Percentiles rank a stretch among this genome's conserved stretches.
Evolutionary conservation across 768 basidiomycete species (phyloP).

Genomic region (Mycena capillaripes): DNA sequence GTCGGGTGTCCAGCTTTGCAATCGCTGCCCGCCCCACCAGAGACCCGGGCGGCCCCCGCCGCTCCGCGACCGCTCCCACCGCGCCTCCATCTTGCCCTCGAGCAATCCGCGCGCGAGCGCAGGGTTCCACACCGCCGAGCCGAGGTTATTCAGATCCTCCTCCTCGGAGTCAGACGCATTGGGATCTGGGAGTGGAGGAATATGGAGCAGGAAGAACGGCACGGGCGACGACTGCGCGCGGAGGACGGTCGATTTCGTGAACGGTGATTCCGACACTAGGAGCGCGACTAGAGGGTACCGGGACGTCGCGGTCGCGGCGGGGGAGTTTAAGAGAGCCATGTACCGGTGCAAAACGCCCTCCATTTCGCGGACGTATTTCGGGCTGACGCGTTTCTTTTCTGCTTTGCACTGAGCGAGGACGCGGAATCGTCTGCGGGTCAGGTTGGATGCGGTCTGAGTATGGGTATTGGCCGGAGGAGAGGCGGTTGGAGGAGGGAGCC

Average conservation of each 20-base stretch:
- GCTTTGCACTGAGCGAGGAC: conserved; percentile 94
- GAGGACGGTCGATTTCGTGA: conserved; percentile 77
- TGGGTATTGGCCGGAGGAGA: conserved; percentile 1
- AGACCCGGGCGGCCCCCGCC: conserved; percentile 57
- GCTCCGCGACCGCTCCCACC: conserved; percentile 69
- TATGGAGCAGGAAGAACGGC: conserved; percentile 84
- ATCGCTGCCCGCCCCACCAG: conserved; percentile 56
- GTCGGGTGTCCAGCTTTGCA: conserved; percentile 56
- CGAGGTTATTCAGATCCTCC: conserved; percentile 44
- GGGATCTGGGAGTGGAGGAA: conserved; percentile 61
- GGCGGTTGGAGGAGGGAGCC: conserved; percentile 76
- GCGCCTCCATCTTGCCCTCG: conserved; percentile 70
- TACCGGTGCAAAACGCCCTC: conserved; percentile 87
- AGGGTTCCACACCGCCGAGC: conserved; percentile 77
- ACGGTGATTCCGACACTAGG: conserved; percentile 85
- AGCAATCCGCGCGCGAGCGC: conserved; percentile 73
- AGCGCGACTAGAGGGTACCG: conserved; percentile 71
- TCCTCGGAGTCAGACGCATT: conserved; percentile 17
- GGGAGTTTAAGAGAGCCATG: conserved; percentile 39
- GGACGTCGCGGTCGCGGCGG: not conserved
- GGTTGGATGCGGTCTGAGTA: not conserved
- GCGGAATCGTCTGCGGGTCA: conserved; percentile 68
- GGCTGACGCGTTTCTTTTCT: conserved; percentile 84
- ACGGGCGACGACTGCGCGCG: conserved; percentile 81
- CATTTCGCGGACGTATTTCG: conserved; percentile 88